These are phyloP conservation scores for Collybiopsis confluens DNA, from an alignment of 768 basidiomycete species.

Conservation along the genomic window DNA sequence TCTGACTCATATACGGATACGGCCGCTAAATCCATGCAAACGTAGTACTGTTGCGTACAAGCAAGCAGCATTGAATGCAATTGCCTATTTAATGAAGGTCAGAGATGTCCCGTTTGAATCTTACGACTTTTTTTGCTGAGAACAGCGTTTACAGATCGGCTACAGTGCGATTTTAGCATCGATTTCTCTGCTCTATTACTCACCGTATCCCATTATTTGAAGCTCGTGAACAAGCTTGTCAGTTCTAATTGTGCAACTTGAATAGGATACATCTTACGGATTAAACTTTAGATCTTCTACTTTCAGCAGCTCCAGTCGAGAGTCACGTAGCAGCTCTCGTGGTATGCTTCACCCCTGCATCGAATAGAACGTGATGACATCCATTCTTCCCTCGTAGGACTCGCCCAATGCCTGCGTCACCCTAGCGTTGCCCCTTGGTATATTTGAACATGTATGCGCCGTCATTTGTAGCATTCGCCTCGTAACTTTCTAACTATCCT, in stretches of 20 bases:
- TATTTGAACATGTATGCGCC: slow-evolving; percentile 61
- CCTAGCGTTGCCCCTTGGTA: slow-evolving; percentile 68
- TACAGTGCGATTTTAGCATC: slow-evolving; percentile 49
- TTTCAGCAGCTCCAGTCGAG: slow-evolving; percentile 68
- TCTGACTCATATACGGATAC: not conserved
- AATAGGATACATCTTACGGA: too few species aligned
- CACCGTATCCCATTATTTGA: not conserved
- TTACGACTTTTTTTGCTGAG: not conserved
- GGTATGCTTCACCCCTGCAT: slow-evolving; percentile 32
- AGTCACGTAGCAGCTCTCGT: slow-evolving; percentile 69
- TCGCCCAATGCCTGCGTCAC: slow-evolving; percentile 79
- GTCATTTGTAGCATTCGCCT: not conserved
- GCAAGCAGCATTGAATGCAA: slow-evolving; percentile 73
- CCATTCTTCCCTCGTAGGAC: slow-evolving; percentile 36
- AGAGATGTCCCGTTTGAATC: not conserved
- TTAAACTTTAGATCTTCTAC: slow-evolving; percentile 45
- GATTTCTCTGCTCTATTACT: not conserved
- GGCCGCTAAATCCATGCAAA: not conserved
- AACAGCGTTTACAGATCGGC: slow-evolving; percentile 44
- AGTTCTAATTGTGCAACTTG: too few species aligned
- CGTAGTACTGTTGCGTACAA: slow-evolving; percentile 71
- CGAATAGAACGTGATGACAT: not conserved
- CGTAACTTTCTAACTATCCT: not conserved
- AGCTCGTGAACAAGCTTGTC: slow-evolving; percentile 79
- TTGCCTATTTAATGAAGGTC: slow-evolving; percentile 69